Base-by-base conservation (phyloP, 345 rosid species). In the Pseudoturritis turrita region DNA sequence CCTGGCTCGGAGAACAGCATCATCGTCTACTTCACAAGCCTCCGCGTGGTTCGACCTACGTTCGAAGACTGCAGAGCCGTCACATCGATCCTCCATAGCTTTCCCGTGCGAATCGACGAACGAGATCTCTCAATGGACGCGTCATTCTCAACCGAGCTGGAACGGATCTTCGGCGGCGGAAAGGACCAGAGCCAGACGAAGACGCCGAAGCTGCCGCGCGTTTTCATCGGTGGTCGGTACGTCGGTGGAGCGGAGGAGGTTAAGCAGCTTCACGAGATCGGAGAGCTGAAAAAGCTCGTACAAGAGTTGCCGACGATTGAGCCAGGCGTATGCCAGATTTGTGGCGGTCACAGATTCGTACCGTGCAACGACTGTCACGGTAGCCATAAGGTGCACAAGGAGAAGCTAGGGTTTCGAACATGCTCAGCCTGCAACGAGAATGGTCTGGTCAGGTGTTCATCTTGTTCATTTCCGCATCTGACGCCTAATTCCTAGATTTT, bases 121-220 rank as follows among this genome's bases (percentile, higher is more conserved):
- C 86, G 98, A 54, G 98, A 94, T 76, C 83, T 94, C 44, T 83
- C 97, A 0, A 94, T 94, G 96, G 96, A 91, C 71, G 78, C 80
- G 2, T 70, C 86, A 36, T 91, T 91, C 79, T 53, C 80, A 19
- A 49, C 81, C 35, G 96, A 87, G 80, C 73, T 89, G 23, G 71
- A 71, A 3, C 80, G 72, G 57, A 73, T 83, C 59, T 79, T 71
- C 49, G 75, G 77, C 10, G 66, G 21, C 3, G 3, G 14, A 10
- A 40, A 57, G 15, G 45, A 45, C 68, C 41, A 74, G 68, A 68
- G 43, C 23, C 4, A 78, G 62, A 78, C 60, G 71, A 78, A 75
- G 5, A 37, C 68, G 1, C 83, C 60, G 55, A 70, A 71, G 57
- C 49, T 94, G 53, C 98, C 98, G 5, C 71, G 86, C 37, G 96